Conservation (phyloP, 345 rosid species). For the Geranium rotundifolium region DNA sequence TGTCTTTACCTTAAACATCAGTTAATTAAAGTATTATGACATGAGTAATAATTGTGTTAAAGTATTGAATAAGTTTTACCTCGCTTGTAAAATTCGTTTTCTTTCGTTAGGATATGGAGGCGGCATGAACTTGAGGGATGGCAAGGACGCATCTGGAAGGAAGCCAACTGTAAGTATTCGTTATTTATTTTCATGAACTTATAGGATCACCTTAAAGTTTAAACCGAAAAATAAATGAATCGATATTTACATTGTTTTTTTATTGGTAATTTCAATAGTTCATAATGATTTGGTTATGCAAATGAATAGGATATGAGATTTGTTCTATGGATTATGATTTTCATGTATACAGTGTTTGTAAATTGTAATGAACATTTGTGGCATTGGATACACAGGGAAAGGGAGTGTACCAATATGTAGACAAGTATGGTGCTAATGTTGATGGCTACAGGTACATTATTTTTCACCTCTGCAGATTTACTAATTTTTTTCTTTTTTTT, state of each 20-base stretch:
- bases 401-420: conserved; percentile 87
- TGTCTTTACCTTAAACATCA: too few relatives aligned
- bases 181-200: not conserved
- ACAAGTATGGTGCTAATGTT: conserved; percentile 95
- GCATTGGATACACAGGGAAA: conserved; percentile 47
- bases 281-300: not conserved
- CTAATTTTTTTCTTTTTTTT: too few relatives aligned
- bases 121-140: conserved; percentile 72
- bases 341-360: not conserved
- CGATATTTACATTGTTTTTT: too few relatives aligned
- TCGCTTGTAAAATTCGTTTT: too few relatives aligned
- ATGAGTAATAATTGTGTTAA: too few relatives aligned
- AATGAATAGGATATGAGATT: not conserved
- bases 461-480: not conserved
- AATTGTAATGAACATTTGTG: not conserved
- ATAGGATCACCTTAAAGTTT: too few relatives aligned
- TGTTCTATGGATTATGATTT: not conserved
- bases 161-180: conserved; percentile 34
- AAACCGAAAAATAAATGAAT: not conserved
- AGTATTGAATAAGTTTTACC: too few relatives aligned
- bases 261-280: not conserved
- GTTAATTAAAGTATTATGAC: too few relatives aligned
- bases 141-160: conserved; percentile 82
- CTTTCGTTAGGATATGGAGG: conserved; percentile 40
- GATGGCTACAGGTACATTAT: conserved; percentile 76